Evolutionary conservation across 495 filamentous ascomycete genomes (phyloP).

Genomic region (Darksidea phi): DNA sequence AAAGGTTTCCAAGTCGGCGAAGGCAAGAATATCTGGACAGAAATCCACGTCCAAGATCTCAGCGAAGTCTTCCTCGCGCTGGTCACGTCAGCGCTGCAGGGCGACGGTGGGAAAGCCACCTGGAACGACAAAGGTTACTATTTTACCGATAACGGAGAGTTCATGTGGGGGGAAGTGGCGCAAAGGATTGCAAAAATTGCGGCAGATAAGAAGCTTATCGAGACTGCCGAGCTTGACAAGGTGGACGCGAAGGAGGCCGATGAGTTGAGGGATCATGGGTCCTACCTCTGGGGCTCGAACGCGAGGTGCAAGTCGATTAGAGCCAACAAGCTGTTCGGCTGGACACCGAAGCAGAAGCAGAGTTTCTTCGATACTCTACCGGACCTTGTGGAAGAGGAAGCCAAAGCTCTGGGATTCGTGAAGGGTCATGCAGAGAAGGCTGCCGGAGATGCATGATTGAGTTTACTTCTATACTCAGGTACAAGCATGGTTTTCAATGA

Average conservation of each 20-base stretch:
- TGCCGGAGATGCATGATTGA: constrained; percentile 33
- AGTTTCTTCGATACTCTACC: constrained; percentile 55
- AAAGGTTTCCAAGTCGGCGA: constrained; percentile 62
- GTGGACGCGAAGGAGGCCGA: constrained; percentile 38
- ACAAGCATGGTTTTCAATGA: too few relatives aligned
- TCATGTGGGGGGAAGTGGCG: constrained; percentile 69
- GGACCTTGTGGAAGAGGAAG: constrained; percentile 48
- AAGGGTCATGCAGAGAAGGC: constrained; percentile 44
- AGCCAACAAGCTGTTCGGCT: constrained; percentile 60
- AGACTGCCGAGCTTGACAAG: constrained; percentile 52
- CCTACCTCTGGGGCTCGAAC: constrained; percentile 54
- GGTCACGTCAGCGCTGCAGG: constrained; percentile 61
- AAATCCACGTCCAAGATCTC: constrained; percentile 73
- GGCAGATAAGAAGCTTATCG: constrained; percentile 62
- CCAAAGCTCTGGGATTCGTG: constrained; percentile 42
- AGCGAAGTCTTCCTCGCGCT: constrained; percentile 63
- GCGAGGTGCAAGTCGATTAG: constrained; percentile 57
- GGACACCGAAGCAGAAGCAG: constrained; percentile 54
- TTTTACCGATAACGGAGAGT: constrained; percentile 67
- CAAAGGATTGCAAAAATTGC: constrained; percentile 60
- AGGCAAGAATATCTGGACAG: constrained; percentile 69
- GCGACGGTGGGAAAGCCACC: constrained; percentile 58
- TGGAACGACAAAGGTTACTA: constrained; percentile 76
- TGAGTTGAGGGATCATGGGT: constrained; percentile 27
- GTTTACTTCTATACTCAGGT: too few relatives aligned